Evolutionary conservation across 306 rosid genomes (phyloP).

Genomic region (Leucaena leucocephala): DNA sequence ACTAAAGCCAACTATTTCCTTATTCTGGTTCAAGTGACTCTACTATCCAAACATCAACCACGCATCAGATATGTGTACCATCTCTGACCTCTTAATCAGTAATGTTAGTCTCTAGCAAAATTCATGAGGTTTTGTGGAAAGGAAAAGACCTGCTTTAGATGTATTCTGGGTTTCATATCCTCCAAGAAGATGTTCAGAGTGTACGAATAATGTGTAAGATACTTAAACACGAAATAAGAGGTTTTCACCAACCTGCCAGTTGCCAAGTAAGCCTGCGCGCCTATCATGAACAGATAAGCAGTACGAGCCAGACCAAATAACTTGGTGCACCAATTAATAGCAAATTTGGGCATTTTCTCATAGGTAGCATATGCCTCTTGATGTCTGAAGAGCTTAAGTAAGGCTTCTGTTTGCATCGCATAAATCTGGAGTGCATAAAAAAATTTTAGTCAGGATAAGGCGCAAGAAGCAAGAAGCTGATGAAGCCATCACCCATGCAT

Average conservation of each 20-base stretch:
- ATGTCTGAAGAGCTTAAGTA: constrained; percentile 68
- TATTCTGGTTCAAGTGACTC: background rate
- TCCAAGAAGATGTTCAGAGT: background rate
- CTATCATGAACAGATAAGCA: constrained; percentile 60
- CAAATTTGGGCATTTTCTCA: constrained; percentile 61
- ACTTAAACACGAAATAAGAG: background rate
- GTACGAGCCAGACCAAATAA: constrained; percentile 54
- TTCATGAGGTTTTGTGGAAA: constrained; percentile 8
- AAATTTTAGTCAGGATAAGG: constrained; percentile 25
- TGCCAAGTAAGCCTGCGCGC: constrained; percentile 65
- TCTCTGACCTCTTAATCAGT: background rate
- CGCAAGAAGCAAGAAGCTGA: constrained; percentile 17
- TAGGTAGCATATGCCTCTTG: constrained; percentile 67
- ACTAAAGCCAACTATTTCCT: background rate
- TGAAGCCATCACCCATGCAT: background rate
- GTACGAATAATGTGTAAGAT: background rate
- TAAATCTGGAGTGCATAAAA: constrained; percentile 51
- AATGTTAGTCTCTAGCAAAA: background rate
- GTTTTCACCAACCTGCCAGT: constrained; percentile 73
- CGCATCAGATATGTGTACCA: background rate
- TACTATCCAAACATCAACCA: background rate
- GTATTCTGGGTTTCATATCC: background rate
- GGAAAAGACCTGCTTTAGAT: background rate
- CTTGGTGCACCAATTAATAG: constrained; percentile 55
- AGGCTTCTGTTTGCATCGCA: constrained; percentile 88